These are phyloP conservation scores for Beauveria varroae DNA, from an alignment of 2,329 filamentous ascomycete genomes.

Conservation along the genomic window DNA sequence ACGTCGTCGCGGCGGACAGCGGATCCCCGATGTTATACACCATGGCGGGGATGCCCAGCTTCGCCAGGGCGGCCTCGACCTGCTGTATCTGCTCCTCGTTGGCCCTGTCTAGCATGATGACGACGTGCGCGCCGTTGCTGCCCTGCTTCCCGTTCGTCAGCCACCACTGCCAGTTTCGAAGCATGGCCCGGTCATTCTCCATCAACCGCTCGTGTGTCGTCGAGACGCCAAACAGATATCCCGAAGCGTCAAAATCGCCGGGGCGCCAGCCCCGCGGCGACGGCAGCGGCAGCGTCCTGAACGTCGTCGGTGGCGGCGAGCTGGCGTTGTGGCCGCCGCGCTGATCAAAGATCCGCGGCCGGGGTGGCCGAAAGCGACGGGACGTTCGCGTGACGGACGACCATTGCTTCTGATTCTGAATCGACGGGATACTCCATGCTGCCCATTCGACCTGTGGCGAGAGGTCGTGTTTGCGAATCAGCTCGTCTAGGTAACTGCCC, in stretches of 20 bases:
- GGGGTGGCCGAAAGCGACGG: not conserved
- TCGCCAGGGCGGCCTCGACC: constrained; percentile 24
- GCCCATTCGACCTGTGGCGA: constrained; percentile 6
- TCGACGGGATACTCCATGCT: not conserved
- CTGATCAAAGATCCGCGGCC: not conserved
- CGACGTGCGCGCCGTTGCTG: constrained; percentile 34
- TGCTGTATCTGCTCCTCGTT: constrained; percentile 24
- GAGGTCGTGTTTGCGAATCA: not conserved
- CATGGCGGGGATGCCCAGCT: constrained; percentile 32
- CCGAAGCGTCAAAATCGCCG: constrained; percentile 30
- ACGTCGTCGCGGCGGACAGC: constrained; percentile 26
- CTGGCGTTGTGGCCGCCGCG: not conserved
- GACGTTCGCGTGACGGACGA: not conserved
- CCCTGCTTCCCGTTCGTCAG: constrained; percentile 33
- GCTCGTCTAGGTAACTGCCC: not conserved
- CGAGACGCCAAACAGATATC: constrained; percentile 36
- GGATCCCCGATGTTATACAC: constrained; percentile 25
- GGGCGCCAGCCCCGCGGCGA: constrained; percentile 23
- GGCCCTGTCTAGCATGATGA: constrained; percentile 35
- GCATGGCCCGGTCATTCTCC: constrained; percentile 29
- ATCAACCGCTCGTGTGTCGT: constrained; percentile 34
- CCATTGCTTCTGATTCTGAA: not conserved
- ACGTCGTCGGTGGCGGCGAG: not conserved
- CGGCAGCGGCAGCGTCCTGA: constrained; percentile 23
- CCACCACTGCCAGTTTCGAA: constrained; percentile 38